Percentiles rank a stretch among this genome's conserved stretches.
These are phyloP conservation scores for Otatea glauca DNA, from an alignment of 176 grass and related monocot genomes.

Conservation along the genomic window DNA sequence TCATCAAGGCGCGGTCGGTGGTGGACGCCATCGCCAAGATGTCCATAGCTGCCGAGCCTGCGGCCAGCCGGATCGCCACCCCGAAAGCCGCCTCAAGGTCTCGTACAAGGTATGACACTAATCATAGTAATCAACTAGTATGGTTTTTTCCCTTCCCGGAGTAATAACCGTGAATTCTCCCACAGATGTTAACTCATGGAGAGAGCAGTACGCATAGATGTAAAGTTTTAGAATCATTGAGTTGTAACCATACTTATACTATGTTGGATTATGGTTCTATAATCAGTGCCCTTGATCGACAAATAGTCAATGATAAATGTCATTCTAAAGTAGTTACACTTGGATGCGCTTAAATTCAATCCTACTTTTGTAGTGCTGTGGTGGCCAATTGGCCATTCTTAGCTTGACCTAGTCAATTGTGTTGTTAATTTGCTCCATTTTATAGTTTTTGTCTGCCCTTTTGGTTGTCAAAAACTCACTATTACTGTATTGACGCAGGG, in stretches of 20 bases:
- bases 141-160: neutral
- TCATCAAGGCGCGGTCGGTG: slow-evolving; percentile 71
- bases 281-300: neutral
- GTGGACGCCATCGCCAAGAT: slow-evolving; percentile 70
- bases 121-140: no score
- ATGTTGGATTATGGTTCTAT: neutral
- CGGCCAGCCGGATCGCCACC: slow-evolving; percentile 57
- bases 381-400: neutral
- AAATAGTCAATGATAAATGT: neutral
- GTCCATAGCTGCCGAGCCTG: slow-evolving; percentile 33
- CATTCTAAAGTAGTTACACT: neutral
- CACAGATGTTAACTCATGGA: neutral
- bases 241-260: neutral
- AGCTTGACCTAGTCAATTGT: neutral
- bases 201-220: neutral
- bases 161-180: neutral
- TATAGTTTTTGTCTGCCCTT: neutral
- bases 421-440: neutral
- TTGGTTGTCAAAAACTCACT: neutral
- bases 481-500: slow-evolving; percentile 27
- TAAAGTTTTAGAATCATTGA: neutral
- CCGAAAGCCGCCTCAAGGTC: slow-evolving; percentile 67
- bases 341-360: neutral
- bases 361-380: neutral
- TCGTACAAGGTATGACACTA: slow-evolving; percentile 54